These are phyloP conservation scores for Coleophoma cylindrospora DNA, from an alignment of 2,329 filamentous ascomycete genomes.

Conservation along the genomic window DNA sequence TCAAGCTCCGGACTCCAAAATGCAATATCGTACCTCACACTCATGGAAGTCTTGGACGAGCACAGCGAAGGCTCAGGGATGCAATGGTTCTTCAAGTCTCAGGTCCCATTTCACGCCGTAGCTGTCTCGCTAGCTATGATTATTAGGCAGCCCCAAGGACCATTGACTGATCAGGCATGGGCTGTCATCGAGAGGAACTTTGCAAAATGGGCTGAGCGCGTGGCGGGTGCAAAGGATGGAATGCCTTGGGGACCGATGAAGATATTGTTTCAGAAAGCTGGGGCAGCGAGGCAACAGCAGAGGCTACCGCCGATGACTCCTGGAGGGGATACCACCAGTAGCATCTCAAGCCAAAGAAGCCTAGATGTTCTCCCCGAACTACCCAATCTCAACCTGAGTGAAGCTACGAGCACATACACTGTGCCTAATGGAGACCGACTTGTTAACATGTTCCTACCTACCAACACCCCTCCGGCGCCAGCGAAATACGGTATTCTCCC, in stretches of 20 bases:
- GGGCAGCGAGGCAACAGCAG: constrained; percentile 23
- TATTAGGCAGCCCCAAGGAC: constrained; percentile 36
- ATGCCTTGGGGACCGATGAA: constrained; percentile 49
- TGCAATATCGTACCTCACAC: constrained; percentile 33
- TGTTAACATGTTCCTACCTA: not conserved
- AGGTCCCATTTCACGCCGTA: constrained; percentile 51
- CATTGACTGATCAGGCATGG: constrained; percentile 34
- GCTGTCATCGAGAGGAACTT: constrained; percentile 39
- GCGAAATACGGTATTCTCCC: not conserved
- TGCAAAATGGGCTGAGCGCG: constrained; percentile 34
- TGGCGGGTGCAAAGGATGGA: constrained; percentile 44
- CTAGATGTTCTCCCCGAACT: not conserved
- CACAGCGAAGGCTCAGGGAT: constrained; percentile 30
- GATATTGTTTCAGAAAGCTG: constrained; percentile 46
- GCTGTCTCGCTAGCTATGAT: constrained; percentile 47
- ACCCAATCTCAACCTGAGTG: not conserved
- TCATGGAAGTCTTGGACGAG: not conserved
- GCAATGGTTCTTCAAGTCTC: constrained; percentile 42
- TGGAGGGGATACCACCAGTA: not conserved
- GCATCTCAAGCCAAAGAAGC: not conserved
- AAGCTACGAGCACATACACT: not conserved
- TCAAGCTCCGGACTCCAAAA: constrained; percentile 28
- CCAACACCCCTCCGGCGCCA: not conserved
- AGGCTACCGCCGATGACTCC: not conserved
- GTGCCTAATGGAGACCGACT: not conserved